These are phyloP conservation scores for Juglanconis juglandina DNA, from an alignment of 2,329 filamentous ascomycete genomes.

Conservation along the genomic window DNA sequence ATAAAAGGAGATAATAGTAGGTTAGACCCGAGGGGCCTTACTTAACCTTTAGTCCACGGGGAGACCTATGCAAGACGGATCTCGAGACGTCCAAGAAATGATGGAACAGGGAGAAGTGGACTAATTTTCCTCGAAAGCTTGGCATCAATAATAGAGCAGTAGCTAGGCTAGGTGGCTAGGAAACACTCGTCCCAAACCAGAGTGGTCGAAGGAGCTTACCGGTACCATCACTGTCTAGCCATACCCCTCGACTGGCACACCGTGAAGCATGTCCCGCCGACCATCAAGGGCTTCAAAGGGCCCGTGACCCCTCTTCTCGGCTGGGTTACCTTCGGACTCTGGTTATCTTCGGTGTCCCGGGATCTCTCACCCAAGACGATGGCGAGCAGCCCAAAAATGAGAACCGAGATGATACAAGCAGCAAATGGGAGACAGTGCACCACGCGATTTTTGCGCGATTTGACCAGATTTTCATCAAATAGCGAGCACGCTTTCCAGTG, in stretches of 20 bases:
- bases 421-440: neutral
- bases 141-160: neutral
- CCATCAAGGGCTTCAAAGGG: neutral
- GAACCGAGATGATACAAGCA: neutral
- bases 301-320: neutral
- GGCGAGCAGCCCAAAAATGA: neutral
- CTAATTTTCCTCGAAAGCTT: too few species aligned
- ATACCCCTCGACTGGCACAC: neutral
- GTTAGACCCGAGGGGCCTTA: too few species aligned
- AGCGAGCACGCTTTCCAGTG: neutral
- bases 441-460: neutral
- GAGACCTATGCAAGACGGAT: too few species aligned
- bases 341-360: neutral
- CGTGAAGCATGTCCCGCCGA: neutral
- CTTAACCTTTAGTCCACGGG: too few species aligned
- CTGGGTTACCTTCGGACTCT: neutral
- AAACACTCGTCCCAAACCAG: neutral
- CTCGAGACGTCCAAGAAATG: neutral
- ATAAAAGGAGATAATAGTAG: too few species aligned
- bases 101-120: neutral
- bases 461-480: neutral
- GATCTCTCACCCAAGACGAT: neutral
- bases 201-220: neutral
- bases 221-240: neutral
- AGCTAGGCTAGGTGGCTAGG: neutral